Conservation (phyloP, 2,329 filamentous ascomycete species). For the Colletotrichum spinosum region DNA sequence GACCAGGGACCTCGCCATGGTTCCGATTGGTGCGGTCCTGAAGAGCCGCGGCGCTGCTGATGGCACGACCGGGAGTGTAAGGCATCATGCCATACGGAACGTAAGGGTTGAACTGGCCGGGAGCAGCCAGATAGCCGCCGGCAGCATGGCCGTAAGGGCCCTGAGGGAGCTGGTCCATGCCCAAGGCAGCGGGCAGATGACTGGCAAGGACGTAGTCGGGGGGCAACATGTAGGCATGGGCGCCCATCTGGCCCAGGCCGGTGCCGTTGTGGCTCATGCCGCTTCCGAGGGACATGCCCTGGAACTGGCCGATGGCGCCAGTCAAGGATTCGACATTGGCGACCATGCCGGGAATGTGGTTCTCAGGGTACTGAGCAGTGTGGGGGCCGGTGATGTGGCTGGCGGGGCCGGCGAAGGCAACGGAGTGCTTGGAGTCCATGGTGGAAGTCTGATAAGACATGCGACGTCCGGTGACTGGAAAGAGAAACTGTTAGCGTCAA, state of each 20-base stretch:
- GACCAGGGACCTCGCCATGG: conserved; percentile 67
- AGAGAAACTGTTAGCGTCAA: not conserved
- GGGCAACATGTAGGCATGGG: conserved; percentile 50
- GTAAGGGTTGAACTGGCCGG: conserved; percentile 45
- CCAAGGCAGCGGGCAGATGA: conserved; percentile 46
- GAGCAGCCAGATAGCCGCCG: conserved; percentile 51
- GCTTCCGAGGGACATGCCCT: conserved; percentile 50
- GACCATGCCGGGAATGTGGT: conserved; percentile 33
- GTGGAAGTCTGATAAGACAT: conserved; percentile 51
- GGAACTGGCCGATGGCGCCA: conserved; percentile 34
- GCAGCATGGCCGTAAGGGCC: conserved; percentile 49
- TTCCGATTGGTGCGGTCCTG: conserved; percentile 60
- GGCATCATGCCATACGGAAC: conserved; percentile 57
- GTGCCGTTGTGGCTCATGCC: conserved; percentile 44
- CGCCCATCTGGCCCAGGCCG: conserved; percentile 44
- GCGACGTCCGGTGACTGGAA: conserved; percentile 30
- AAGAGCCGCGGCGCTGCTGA: conserved; percentile 44
- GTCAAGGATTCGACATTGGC: conserved; percentile 29
- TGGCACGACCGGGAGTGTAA: conserved; percentile 63
- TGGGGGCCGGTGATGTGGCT: conserved; percentile 19
- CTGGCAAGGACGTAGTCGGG: conserved; percentile 53
- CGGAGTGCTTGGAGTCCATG: conserved; percentile 51
- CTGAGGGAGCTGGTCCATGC: conserved; percentile 45
- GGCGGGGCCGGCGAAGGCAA: conserved; percentile 39
- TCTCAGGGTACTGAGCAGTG: conserved; percentile 34